phyloP scores from a whole-genome alignment of 306 rosid genomes.

The Albizia julibrissin region DNA sequence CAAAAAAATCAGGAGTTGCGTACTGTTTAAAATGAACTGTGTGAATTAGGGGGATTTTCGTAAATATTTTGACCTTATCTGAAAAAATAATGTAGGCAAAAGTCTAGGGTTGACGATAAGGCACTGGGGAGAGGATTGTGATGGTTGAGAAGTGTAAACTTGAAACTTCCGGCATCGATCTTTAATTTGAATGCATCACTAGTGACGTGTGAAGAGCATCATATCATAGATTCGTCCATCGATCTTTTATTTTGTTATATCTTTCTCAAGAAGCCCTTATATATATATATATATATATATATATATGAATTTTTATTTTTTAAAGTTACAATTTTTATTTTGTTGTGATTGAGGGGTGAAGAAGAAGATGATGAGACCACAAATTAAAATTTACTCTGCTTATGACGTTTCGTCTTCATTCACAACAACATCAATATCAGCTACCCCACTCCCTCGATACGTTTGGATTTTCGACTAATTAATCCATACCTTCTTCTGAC shows the following conservation, averaged over 20 bases:
- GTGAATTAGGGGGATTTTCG: not conserved
- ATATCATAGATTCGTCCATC: constrained; percentile 33
- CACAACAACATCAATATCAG: constrained; percentile 44
- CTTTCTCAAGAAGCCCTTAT: not conserved
- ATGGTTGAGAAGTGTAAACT: not conserved
- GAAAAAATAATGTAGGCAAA: not conserved
- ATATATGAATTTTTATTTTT: too few relatives aligned
- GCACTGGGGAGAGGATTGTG: not conserved
- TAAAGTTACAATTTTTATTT: not conserved
- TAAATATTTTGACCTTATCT: not conserved
- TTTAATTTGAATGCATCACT: not conserved
- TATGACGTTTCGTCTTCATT: constrained; percentile 33
- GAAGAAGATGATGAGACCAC: not conserved
- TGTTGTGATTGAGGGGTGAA: not conserved
- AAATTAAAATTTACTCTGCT: constrained; percentile 6
- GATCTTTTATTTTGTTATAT: not conserved
- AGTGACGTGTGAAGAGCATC: constrained; percentile 53
- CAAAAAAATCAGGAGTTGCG: not conserved
- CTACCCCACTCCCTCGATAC: constrained; percentile 45
- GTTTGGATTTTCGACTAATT: constrained; percentile 46
- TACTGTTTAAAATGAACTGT: not conserved
- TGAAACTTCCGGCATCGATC: not conserved
- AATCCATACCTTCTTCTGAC: not conserved
- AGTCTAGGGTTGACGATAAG: not conserved
- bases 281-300: too few relatives aligned